Percentiles rank a stretch among this genome's conserved stretches.
Conservation (phyloP, 2,329 filamentous ascomycete species). For the Ampelomyces quisqualis region DNA sequence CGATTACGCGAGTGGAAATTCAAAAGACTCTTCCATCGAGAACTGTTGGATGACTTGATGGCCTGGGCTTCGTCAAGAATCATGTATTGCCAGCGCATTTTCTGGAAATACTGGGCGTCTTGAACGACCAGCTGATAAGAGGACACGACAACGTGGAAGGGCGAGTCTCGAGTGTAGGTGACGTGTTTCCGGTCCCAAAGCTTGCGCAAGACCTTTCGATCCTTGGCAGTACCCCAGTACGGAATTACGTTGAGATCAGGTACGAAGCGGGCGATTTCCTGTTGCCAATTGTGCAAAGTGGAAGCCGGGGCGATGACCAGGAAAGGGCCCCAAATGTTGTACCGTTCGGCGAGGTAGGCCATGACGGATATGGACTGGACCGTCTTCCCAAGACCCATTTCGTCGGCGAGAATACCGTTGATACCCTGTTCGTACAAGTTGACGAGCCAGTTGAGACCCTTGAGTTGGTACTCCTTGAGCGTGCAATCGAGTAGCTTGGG, state of each 20-base stretch:
- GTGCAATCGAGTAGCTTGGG: conserved; percentile 91
- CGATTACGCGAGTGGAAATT: conserved; percentile 95
- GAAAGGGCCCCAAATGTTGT: conserved; percentile 98
- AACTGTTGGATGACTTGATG: conserved; percentile 97
- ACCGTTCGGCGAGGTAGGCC: conserved; percentile 95
- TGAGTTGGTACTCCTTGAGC: conserved; percentile 97
- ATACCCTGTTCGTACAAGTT: conserved; percentile 99
- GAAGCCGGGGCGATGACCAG: conserved; percentile 94
- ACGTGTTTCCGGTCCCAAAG: conserved; percentile 99
- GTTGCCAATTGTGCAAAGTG: conserved; percentile 98
- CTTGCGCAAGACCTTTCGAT: conserved; percentile 93
- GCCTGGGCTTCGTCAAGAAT: conserved; percentile 98
- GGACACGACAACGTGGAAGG: conserved; percentile 94
- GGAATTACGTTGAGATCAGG: conserved; percentile 92
- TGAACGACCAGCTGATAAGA: conserved; percentile 97
- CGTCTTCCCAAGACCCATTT: conserved; percentile 99
- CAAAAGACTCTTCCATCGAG: conserved; percentile 92
- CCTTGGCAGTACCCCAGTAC: conserved; percentile 94
- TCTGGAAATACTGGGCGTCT: conserved; percentile 96
- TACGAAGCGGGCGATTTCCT: conserved; percentile 94
- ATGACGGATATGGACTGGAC: conserved; percentile 99
- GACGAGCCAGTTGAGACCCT: conserved; percentile 98
- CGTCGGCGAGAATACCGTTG: conserved; percentile 97
- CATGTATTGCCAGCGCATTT: conserved; percentile 99
- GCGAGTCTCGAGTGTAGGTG: conserved; percentile 88